Percentiles rank a stretch among this genome's conserved stretches.
phyloP scores from a whole-genome alignment of 1,284 basidiomycete species.

The Fomes fomentarius region DNA sequence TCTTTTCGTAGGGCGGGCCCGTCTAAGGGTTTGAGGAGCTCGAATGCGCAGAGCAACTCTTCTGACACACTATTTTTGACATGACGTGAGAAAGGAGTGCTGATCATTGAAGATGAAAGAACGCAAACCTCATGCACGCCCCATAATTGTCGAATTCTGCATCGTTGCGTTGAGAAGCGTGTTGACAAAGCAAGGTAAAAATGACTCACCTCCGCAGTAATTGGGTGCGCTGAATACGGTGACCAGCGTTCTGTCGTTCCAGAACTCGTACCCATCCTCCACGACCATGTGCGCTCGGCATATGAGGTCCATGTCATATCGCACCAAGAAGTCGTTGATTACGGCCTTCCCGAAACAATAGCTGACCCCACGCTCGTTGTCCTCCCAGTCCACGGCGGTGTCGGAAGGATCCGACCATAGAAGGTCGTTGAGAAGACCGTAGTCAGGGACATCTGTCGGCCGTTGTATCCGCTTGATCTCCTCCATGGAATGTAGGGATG shows the following conservation, averaged over 20 bases:
- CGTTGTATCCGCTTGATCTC: slow-evolving; percentile 98
- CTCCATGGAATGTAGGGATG: slow-evolving; percentile 98
- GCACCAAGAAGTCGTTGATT: slow-evolving; percentile 93
- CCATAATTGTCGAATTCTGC: slow-evolving; percentile 98
- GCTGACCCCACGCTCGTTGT: slow-evolving; percentile 99
- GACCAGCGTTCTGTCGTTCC: slow-evolving; percentile 98
- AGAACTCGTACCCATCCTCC: slow-evolving; percentile 99
- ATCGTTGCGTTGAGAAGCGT: slow-evolving; percentile 18
- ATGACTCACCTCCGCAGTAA: slow-evolving; percentile 88
- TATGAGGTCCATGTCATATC: slow-evolving; percentile 98
- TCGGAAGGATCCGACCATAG: slow-evolving; percentile 99
- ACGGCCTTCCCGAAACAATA: slow-evolving; percentile 99
- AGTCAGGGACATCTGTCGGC: slow-evolving; percentile 99
- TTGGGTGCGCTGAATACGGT: slow-evolving; percentile 99
- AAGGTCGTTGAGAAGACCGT: slow-evolving; percentile 95
- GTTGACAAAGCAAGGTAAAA: slow-evolving; percentile 10
- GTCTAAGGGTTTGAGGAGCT: slow-evolving; percentile 95
- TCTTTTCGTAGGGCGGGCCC: slow-evolving; percentile 96
- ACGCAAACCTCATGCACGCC: slow-evolving; percentile 82
- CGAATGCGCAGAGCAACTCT: slow-evolving; percentile 96
- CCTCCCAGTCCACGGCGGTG: slow-evolving; percentile 98
- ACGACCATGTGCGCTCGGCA: slow-evolving; percentile 99
- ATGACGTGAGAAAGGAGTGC: slow-evolving; percentile 23
- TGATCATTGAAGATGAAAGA: slow-evolving; percentile 14
- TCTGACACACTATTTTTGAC: slow-evolving; percentile 81